These are phyloP conservation scores for Cyberlindnera suaveolens DNA, from an alignment of 805 yeast species.

Conservation along the genomic window DNA sequence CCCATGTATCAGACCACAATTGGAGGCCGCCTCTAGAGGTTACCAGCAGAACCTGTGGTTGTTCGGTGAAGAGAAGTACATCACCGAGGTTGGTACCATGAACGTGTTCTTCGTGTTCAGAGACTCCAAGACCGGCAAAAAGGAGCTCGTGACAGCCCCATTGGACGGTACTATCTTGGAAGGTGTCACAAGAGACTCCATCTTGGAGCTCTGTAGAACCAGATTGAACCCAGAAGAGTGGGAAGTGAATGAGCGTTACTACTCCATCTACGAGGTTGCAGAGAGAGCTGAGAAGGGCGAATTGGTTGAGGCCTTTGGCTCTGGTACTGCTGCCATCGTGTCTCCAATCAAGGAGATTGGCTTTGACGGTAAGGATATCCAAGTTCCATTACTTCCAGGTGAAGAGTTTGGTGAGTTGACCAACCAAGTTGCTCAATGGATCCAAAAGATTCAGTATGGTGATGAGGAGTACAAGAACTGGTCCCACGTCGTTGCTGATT, in stretches of 20 bases:
- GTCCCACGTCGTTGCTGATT: slow-evolving; percentile 32
- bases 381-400: slow-evolving; percentile 76
- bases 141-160: slow-evolving; percentile 93
- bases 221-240: slow-evolving; percentile 72
- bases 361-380: slow-evolving; percentile 64
- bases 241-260: slow-evolving; percentile 79
- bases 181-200: slow-evolving; percentile 94
- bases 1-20: slow-evolving; percentile 88
- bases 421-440: slow-evolving; percentile 75
- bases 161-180: slow-evolving; percentile 94
- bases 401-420: slow-evolving; percentile 76
- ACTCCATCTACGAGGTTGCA: slow-evolving; percentile 72
- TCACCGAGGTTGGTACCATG: slow-evolving; percentile 98
- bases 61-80: slow-evolving; percentile 79
- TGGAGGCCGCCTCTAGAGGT: slow-evolving; percentile 85
- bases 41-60: slow-evolving; percentile 96
- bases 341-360: slow-evolving; percentile 88
- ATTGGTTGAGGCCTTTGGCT: slow-evolving; percentile 89
- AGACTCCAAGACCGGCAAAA: slow-evolving; percentile 69
- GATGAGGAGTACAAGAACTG: slow-evolving; percentile 56
- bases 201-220: slow-evolving; percentile 69
- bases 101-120: slow-evolving; percentile 85
- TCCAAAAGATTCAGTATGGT: slow-evolving; percentile 87
- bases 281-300: slow-evolving; percentile 76
- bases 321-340: slow-evolving; percentile 97